Percentiles rank a stretch among this genome's conserved stretches.
Conservation (phyloP, 345 rosid genomes). For the Salix brachista region DNA sequence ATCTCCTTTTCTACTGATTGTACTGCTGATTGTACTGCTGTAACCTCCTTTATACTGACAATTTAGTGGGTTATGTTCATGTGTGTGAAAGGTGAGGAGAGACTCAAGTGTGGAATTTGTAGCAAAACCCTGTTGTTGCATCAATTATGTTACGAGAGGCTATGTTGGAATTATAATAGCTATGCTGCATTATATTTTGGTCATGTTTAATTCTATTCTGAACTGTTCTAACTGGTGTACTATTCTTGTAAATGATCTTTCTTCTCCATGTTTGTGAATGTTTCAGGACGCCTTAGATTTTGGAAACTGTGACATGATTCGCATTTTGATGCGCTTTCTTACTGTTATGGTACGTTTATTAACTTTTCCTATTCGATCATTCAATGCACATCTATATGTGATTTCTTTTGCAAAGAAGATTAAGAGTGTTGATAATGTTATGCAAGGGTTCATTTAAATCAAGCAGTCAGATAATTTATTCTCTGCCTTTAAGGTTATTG, state of each 20-base stretch:
- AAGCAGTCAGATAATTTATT: no score
- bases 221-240: not conserved
- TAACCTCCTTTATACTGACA: no score
- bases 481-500: no score
- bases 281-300: constrained; percentile 72
- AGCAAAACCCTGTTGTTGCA: not conserved
- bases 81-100: not conserved
- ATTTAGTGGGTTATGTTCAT: not conserved
- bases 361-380: constrained; percentile 10
- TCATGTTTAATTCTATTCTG: not conserved
- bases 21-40: no score
- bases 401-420: no score
- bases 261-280: not conserved
- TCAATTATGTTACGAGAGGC: not conserved
- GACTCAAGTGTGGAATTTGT: not conserved
- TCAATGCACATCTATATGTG: not conserved
- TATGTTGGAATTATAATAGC: not conserved
- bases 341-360: constrained; percentile 64
- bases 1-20: no score
- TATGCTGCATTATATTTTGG: not conserved
- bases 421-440: no score
- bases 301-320: constrained; percentile 69
- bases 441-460: no score
- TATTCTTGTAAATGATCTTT: not conserved
- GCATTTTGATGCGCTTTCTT: constrained; percentile 78